Conservation (phyloP, 768 basidiomycete species). For the Mycena amicta region DNA sequence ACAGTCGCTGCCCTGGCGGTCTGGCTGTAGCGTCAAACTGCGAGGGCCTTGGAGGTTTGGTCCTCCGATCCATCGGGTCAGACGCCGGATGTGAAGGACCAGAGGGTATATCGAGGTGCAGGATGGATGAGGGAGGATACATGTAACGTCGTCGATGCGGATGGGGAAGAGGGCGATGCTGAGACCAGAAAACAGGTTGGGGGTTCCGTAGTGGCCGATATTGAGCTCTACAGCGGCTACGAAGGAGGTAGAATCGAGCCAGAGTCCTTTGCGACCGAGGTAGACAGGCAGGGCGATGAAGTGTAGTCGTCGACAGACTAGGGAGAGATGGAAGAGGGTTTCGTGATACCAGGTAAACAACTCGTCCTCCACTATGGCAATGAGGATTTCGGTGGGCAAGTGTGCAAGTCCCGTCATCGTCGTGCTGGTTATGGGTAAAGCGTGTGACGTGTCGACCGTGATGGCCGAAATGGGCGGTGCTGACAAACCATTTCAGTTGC, state of each 20-base stretch:
- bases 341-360: neutral
- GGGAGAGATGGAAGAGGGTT: neutral
- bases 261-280: neutral
- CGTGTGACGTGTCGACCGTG: no score
- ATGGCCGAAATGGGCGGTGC: no score
- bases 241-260: neutral
- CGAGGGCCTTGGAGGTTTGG: neutral
- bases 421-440: no score
- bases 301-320: neutral
- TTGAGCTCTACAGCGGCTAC: neutral
- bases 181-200: neutral
- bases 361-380: neutral
- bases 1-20: neutral
- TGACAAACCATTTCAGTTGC: no score
- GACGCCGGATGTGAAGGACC: neutral
- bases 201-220: neutral
- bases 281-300: neutral
- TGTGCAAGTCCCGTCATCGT: neutral
- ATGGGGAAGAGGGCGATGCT: neutral
- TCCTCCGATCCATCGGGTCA: neutral
- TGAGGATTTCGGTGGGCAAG: neutral
- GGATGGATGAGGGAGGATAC: neutral
- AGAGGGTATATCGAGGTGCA: neutral
- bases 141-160: neutral
- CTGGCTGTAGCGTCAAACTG: neutral